These are phyloP conservation scores for Hortiboletus campestris DNA, from an alignment of 768 basidiomycete genomes.

Conservation along the genomic window DNA sequence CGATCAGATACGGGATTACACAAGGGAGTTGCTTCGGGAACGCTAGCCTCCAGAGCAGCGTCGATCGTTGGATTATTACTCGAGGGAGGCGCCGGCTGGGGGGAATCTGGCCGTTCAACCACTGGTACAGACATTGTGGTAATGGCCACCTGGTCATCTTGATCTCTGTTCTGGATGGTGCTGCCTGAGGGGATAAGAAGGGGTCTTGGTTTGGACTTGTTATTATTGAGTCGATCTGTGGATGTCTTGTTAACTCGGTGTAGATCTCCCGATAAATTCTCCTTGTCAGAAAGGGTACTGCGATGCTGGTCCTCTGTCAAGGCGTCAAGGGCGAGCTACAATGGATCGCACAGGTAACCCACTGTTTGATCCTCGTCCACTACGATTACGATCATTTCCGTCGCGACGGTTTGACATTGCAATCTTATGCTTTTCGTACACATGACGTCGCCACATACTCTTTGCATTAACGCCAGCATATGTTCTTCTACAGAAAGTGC, in stretches of 20 bases:
- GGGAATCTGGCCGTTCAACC: conserved; percentile 27
- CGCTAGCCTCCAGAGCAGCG: neutral
- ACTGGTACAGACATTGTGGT: conserved; percentile 22
- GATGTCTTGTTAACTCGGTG: conserved; percentile 27
- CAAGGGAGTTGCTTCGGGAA: neutral
- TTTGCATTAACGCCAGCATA: conserved; percentile 88
- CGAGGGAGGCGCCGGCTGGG: conserved; percentile 17
- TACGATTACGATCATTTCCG: conserved; percentile 57
- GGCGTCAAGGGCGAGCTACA: conserved; percentile 19
- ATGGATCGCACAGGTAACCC: conserved; percentile 29
- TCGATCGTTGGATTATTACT: conserved; percentile 1
- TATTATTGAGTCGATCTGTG: conserved; percentile 16
- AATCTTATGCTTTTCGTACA: conserved; percentile 88
- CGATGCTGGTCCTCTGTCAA: conserved; percentile 64
- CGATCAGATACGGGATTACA: conserved; percentile 2
- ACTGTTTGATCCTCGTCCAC: conserved; percentile 64
- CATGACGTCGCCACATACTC: conserved; percentile 89
- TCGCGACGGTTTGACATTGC: conserved; percentile 87
- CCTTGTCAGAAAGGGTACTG: conserved; percentile 33
- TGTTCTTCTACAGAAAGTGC: conserved; percentile 80
- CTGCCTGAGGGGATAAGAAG: conserved; percentile 21
- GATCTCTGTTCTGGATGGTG: conserved; percentile 11
- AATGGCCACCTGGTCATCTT: conserved; percentile 12
- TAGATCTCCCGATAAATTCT: conserved; percentile 33
- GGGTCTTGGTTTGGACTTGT: conserved; percentile 20